Conservation (phyloP, 2,329 filamentous ascomycete species). For the Passalora sequoiae region DNA sequence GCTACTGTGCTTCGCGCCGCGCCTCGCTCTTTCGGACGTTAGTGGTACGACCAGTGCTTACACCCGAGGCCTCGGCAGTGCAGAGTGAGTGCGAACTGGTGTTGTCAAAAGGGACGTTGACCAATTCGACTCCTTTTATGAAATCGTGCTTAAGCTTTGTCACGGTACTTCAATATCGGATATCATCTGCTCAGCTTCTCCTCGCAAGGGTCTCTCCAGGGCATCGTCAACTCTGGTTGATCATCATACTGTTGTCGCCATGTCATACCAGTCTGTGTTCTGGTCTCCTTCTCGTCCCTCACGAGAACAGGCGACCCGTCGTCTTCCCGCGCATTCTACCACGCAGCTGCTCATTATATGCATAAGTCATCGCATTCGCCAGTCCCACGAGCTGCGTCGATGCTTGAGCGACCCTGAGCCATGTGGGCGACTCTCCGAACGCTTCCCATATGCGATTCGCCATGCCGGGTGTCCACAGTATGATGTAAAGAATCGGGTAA, state of each 20-base stretch:
- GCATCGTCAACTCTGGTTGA: background rate
- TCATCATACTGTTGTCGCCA: background rate
- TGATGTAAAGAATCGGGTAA: slow-evolving; percentile 33
- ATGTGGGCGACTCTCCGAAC: slow-evolving; percentile 13
- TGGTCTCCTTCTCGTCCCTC: background rate
- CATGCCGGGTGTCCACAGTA: slow-evolving; percentile 35
- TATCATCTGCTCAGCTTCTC: no score
- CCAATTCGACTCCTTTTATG: no score
- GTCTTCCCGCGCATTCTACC: slow-evolving; percentile 6
- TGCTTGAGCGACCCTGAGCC: slow-evolving; percentile 19
- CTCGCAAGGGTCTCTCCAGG: no score
- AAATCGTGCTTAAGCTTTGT: no score
- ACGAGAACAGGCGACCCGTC: background rate
- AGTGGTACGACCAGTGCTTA: no score
- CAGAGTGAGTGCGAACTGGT: no score
- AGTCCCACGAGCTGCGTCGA: slow-evolving; percentile 20
- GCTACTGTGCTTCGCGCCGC: no score
- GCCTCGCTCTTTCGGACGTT: no score
- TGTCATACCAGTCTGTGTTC: background rate
- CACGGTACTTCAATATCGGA: no score
- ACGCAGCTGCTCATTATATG: slow-evolving; percentile 18
- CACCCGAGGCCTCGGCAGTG: no score
- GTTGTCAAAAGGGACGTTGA: no score
- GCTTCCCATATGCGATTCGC: slow-evolving; percentile 19
- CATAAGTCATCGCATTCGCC: slow-evolving; percentile 19